These are phyloP conservation scores for Stachybotrys echinatus DNA, from an alignment of 2,329 filamentous ascomycete species.

Conservation along the genomic window DNA sequence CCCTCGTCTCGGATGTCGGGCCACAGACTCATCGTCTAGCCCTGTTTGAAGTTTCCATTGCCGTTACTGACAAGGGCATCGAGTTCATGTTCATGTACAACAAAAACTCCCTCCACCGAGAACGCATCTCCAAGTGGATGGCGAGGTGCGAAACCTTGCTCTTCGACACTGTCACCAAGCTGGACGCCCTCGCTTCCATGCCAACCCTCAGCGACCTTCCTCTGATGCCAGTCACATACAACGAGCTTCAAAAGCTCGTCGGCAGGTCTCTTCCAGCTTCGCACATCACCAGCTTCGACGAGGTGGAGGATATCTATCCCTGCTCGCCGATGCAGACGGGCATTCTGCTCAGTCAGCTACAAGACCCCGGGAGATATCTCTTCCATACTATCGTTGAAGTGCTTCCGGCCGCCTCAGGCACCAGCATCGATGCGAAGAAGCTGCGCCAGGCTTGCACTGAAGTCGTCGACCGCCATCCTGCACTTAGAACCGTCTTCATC, in stretches of 20 bases:
- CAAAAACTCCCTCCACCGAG: not conserved
- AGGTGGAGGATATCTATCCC: conserved; percentile 29
- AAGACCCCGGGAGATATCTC: conserved; percentile 9
- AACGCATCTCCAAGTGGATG: conserved; percentile 5
- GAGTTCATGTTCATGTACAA: conserved; percentile 2
- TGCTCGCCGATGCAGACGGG: conserved; percentile 32
- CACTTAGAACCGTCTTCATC: conserved; percentile 25
- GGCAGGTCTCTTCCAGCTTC: conserved; percentile 12
- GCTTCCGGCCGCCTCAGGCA: not conserved
- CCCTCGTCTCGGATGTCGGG: conserved; percentile 2
- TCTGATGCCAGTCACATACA: conserved; percentile 22
- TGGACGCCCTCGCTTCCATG: conserved; percentile 7
- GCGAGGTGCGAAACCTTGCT: conserved; percentile 6
- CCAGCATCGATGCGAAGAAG: conserved; percentile 2
- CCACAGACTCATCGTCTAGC: conserved; percentile 4
- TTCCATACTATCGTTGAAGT: conserved; percentile 13
- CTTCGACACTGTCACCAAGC: conserved; percentile 2
- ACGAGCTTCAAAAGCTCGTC: conserved; percentile 16
- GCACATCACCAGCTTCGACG: conserved; percentile 5
- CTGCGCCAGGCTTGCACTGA: conserved; percentile 7
- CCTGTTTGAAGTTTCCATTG: conserved; percentile 15
- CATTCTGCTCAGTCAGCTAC: conserved; percentile 27
- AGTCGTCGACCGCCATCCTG: conserved; percentile 21
- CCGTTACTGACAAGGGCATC: conserved; percentile 7
- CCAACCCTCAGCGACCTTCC: conserved; percentile 27